These are phyloP conservation scores for Curvularia spicifera DNA, from an alignment of 2,329 filamentous ascomycete genomes.

Conservation along the genomic window DNA sequence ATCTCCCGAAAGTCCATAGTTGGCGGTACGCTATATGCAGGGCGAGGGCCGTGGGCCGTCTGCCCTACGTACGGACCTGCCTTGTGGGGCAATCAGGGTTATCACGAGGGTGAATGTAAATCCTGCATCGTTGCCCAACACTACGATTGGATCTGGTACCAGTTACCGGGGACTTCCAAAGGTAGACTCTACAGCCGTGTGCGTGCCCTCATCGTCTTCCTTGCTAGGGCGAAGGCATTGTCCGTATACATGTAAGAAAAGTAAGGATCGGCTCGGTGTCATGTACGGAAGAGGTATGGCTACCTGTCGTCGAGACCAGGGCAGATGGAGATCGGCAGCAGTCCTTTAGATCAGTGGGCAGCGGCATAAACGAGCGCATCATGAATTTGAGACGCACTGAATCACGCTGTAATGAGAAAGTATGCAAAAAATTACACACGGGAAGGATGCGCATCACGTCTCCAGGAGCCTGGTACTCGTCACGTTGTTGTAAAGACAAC, in stretches of 20 bases:
- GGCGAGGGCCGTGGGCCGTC: not conserved
- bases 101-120: not conserved
- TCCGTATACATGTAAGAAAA: not conserved
- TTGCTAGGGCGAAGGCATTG: constrained; percentile 6
- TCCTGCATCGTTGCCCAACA: not conserved
- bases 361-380: not conserved
- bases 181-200: not conserved
- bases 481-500: not conserved
- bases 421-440: not conserved
- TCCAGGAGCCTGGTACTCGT: not conserved
- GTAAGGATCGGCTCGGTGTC: constrained; percentile 10
- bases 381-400: not conserved
- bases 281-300: constrained; percentile 13
- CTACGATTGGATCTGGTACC: constrained; percentile 13
- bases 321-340: constrained; percentile 17
- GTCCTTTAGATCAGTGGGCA: not conserved
- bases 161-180: constrained; percentile 3
- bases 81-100: constrained; percentile 4
- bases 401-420: not conserved
- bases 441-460: not conserved
- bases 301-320: constrained; percentile 1
- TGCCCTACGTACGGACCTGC: not conserved
- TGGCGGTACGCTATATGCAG: constrained; percentile 1
- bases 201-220: constrained; percentile 6
- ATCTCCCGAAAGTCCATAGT: not conserved